phyloP scores from a whole-genome alignment of 768 basidiomycete genomes.

The Lactarius indigo region DNA sequence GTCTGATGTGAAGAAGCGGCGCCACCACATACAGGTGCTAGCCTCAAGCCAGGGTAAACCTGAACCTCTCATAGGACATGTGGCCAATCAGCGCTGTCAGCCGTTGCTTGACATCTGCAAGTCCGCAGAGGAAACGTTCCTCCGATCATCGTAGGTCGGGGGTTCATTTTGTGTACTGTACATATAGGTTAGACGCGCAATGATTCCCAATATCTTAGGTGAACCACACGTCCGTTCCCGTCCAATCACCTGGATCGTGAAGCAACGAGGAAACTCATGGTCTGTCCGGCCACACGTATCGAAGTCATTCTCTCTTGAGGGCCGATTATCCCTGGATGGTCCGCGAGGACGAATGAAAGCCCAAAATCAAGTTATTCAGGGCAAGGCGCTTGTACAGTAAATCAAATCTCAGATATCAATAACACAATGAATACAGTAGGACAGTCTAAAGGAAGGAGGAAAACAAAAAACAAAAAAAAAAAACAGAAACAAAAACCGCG shows the following conservation, averaged over 20 bases:
- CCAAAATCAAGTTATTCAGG: background rate
- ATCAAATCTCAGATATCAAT: background rate
- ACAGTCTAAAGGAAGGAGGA: background rate
- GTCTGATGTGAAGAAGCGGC: no score
- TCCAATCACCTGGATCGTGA: background rate
- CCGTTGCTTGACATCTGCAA: no score
- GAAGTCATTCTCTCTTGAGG: background rate
- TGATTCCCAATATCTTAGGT: background rate
- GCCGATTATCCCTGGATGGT: background rate
- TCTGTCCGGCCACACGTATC: no score
- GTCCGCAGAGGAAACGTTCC: no score
- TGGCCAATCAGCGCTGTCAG: no score
- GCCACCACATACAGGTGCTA: no score
- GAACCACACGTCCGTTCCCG: background rate
- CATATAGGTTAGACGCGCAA: background rate
- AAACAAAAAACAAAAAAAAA: no score
- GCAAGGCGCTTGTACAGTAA: background rate
- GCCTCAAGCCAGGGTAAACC: no score
- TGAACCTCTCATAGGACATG: no score
- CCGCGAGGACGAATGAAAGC: background rate
- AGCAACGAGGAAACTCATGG: background rate
- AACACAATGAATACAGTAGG: background rate
- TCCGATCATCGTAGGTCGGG: no score
- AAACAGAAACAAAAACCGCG: background rate
- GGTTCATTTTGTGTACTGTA: no score